A percentile compares a stretch with the other conserved stretches of the same genome.
Evolutionary conservation across 768 basidiomycete species (phyloP).

Genomic region (Termitomyces titanicus): DNA sequence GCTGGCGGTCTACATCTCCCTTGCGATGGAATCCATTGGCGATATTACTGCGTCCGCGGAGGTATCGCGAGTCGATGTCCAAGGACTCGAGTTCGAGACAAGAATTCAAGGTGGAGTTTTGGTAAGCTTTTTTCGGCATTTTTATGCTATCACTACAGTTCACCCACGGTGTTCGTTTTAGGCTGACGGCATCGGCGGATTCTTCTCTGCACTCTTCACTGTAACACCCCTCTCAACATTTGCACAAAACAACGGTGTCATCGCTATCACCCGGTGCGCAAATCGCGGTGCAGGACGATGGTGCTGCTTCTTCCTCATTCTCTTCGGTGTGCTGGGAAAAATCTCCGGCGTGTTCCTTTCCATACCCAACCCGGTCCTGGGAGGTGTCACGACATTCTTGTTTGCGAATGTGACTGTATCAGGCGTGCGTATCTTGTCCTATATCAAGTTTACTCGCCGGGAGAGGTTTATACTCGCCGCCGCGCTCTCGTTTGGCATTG

Average conservation of each 20-base stretch:
- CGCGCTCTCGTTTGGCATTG: conserved; percentile 66
- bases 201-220: conserved; percentile 77
- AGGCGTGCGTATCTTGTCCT: conserved; percentile 66
- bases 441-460: conserved; percentile 54
- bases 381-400: conserved; percentile 85
- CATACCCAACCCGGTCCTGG: conserved; percentile 79
- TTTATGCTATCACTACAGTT: conserved; percentile 34
- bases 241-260: conserved; percentile 72
- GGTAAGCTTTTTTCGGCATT: conserved; percentile 30
- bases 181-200: conserved; percentile 80
- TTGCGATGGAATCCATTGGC: conserved; percentile 82
- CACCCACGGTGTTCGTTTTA: conserved; percentile 32
- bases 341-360: conserved; percentile 81
- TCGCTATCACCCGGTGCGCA: conserved; percentile 81
- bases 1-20: conserved; percentile 47
- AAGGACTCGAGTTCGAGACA: conserved; percentile 74
- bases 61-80: conserved; percentile 70
- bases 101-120: conserved; percentile 82
- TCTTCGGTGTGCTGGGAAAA: conserved; percentile 80
- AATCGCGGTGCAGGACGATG: conserved; percentile 75
- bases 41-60: conserved; percentile 83
- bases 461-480: conserved; percentile 71
- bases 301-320: conserved; percentile 76
- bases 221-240: conserved; percentile 79
- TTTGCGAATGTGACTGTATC: conserved; percentile 74